phyloP scores from a whole-genome alignment of 1,284 basidiomycete genomes.

The Leccinum pallidistipes region DNA sequence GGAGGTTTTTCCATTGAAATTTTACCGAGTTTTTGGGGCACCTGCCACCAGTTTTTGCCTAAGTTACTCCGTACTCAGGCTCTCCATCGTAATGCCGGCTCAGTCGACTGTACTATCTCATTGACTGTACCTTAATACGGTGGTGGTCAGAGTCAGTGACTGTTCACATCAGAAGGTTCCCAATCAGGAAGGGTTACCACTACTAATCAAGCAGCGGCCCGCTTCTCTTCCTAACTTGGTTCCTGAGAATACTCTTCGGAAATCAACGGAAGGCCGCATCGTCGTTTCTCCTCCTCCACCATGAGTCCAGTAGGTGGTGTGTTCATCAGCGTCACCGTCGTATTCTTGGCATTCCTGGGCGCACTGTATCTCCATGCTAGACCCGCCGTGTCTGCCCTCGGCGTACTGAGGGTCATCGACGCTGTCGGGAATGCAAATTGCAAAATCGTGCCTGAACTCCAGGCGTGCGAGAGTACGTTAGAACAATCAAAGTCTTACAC shows the following conservation, averaged over 20 bases:
- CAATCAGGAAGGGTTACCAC: too few relatives aligned
- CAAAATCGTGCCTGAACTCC: constrained; percentile 47
- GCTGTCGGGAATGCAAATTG: constrained; percentile 50
- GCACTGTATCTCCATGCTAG: constrained; percentile 43
- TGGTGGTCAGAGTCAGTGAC: too few relatives aligned
- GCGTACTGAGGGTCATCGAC: constrained; percentile 45
- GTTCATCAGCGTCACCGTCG: constrained; percentile 24
- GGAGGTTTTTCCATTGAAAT: too few relatives aligned
- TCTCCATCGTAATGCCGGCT: too few relatives aligned
- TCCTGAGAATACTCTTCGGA: neutral
- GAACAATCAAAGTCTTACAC: neutral
- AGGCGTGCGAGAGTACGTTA: constrained; percentile 65
- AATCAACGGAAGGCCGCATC: neutral
- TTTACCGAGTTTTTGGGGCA: too few relatives aligned
- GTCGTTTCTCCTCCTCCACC: neutral
- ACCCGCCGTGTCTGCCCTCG: constrained; percentile 40
- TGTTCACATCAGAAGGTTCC: too few relatives aligned
- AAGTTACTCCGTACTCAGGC: too few relatives aligned
- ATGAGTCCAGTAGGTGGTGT: neutral
- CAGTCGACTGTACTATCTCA: too few relatives aligned
- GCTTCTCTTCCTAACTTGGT: neutral
- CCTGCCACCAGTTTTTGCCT: too few relatives aligned
- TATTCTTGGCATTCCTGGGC: constrained; percentile 26
- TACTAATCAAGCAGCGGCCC: too few relatives aligned
- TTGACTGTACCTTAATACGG: too few relatives aligned